Evolutionary conservation across 192 early-diverging fungal species (phyloP).

Genomic region (Coemansia reversa): DNA sequence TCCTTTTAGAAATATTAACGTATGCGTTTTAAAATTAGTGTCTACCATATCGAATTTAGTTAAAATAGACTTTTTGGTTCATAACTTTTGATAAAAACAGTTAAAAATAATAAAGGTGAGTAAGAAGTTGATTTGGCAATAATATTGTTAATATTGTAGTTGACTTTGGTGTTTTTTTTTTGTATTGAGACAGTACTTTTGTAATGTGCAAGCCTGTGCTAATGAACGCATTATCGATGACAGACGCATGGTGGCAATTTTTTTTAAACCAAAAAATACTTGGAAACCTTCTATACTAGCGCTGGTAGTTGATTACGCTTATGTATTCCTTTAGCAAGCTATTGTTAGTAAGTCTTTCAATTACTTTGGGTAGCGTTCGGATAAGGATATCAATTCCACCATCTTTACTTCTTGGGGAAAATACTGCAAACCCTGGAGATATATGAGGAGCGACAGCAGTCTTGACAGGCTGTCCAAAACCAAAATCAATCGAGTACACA

Average conservation of each 20-base stretch:
- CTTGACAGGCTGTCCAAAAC: constrained; percentile 18
- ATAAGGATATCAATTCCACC: constrained; percentile 26
- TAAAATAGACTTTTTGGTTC: neutral
- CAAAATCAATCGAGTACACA: constrained; percentile 25
- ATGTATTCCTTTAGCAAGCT: constrained; percentile 20
- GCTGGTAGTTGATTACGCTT: neutral
- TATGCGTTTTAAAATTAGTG: neutral
- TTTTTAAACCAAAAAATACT: too few relatives aligned
- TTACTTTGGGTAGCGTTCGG: neutral
- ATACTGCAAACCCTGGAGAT: constrained; percentile 8
- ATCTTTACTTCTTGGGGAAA: neutral
- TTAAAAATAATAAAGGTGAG: too few relatives aligned
- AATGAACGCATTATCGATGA: too few relatives aligned
- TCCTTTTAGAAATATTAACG: constrained; percentile 3
- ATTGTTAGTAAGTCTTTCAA: neutral
- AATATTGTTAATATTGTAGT: too few relatives aligned
- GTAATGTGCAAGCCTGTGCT: too few relatives aligned
- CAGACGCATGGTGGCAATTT: too few relatives aligned
- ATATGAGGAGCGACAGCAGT: constrained; percentile 1
- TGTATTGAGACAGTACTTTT: too few relatives aligned
- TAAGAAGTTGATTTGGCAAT: too few relatives aligned
- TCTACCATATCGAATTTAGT: neutral
- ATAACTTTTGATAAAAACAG: too few relatives aligned
- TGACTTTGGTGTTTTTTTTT: too few relatives aligned
- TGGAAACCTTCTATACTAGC: too few relatives aligned